These are phyloP conservation scores for Wilcoxina mikolae DNA, from an alignment of 495 filamentous ascomycete species.

Conservation along the genomic window DNA sequence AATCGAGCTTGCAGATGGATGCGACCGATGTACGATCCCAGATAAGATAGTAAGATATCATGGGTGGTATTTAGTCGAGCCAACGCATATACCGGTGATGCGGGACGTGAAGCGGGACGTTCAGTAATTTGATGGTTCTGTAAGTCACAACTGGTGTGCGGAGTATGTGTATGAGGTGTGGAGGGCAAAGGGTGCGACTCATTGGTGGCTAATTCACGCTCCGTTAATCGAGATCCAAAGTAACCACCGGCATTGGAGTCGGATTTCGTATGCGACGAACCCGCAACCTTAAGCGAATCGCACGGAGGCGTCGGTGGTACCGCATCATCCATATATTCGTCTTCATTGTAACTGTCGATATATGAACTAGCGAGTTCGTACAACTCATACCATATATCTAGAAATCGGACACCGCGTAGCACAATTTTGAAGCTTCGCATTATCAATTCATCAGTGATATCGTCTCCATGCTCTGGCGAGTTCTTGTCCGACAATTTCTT, in stretches of 20 bases:
- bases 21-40: conserved; percentile 83
- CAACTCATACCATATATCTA: conserved; percentile 69
- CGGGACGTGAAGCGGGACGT: background rate
- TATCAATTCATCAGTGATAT: conserved; percentile 79
- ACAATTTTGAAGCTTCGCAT: conserved; percentile 86
- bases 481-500: conserved; percentile 43
- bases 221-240: conserved; percentile 12
- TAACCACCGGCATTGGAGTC: conserved; percentile 12
- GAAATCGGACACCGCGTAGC: conserved; percentile 75
- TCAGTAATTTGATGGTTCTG: background rate
- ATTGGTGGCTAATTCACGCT: conserved; percentile 10
- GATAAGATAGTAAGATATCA: conserved; percentile 72
- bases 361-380: conserved; percentile 42
- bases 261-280: conserved; percentile 7
- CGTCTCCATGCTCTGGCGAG: conserved; percentile 38
- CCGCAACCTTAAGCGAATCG: conserved; percentile 32
- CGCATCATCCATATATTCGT: conserved; percentile 29
- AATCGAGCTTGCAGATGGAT: conserved; percentile 80
- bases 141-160: conserved; percentile 9
- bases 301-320: conserved; percentile 61
- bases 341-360: conserved; percentile 45
- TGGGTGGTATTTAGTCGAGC: conserved; percentile 56
- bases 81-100: conserved; percentile 20
- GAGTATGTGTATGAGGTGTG: conserved; percentile 24
- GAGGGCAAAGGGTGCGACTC: conserved; percentile 25